Evolutionary conservation across 805 yeast species (phyloP), one percentile per base, ranked within the genome.

Genomic region (Wickerhamomyces bisporus): DNA sequence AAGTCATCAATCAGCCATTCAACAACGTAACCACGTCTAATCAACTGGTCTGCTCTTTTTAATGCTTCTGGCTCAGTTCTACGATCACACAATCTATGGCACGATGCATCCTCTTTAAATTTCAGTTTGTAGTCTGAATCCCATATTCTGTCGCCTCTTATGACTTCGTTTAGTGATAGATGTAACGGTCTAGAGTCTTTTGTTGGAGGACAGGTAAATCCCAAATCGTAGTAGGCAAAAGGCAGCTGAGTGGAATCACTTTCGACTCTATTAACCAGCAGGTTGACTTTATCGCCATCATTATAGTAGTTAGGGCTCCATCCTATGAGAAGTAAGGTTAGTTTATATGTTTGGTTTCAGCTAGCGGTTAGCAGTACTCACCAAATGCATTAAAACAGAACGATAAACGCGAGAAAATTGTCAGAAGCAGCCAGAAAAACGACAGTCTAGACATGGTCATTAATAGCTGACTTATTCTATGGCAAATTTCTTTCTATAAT

Each of bases 1-100:
- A 87, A 63, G 17, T 80, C 85, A 61, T 88, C 96, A 13, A 87
- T 66, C 19, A 75, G 60, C 96, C 96, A 87, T 52, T 87, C 89
- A 12, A 75, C 88, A 37, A 81, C 80, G 50, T 87, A 87, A 3
- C 84, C 84, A 37, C 79, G 64, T 48, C 74, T 67, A 26, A 87
- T 77, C 42, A 87, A 62, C 20, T 73, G 69, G 41, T 67, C 76
- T 0, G 91, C 86, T 35, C 73, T 65, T 36, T 58, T 63, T 25
- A 82, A 52, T 6, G 75, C 81, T 1, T 58, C 58, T 14, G 70
- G 71, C n/a, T 55, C 60, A 12, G 82, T 74, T n/a, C 65, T 64
- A 48, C 83, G 68, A 34, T 79, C 83, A 63, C 96, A 87, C 14
- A 86, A 58, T 30, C 79, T 62, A 34, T 64, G 66, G 60, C 96